Percentiles rank a stretch among this genome's conserved stretches.
Evolutionary conservation across 179 eudicot genomes (phyloP).

Genomic region (Amaranthus tricolor): DNA sequence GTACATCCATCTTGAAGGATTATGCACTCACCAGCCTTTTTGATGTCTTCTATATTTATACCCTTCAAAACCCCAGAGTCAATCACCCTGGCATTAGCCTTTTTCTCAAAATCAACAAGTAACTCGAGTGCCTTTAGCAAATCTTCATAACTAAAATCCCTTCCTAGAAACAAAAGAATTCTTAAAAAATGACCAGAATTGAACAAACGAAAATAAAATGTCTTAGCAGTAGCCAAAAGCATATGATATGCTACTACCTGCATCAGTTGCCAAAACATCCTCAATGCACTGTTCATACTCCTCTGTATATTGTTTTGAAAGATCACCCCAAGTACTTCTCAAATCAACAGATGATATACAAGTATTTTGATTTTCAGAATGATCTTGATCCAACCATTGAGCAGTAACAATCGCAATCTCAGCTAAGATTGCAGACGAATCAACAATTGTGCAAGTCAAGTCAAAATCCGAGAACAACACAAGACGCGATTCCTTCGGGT

Average conservation of each 20-base stretch:
- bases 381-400: slow-evolving; percentile 62
- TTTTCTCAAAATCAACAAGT: slow-evolving; percentile 79
- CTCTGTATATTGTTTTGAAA: slow-evolving; percentile 77
- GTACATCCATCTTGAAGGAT: slow-evolving; percentile 83
- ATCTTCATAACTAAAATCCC: slow-evolving; percentile 49
- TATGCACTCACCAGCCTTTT: slow-evolving; percentile 77
- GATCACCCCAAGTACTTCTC: slow-evolving; percentile 68
- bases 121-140: slow-evolving; percentile 60
- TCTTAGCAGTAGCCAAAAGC: not conserved
- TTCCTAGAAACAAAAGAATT: slow-evolving; percentile 42
- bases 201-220: slow-evolving; percentile 1
- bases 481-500: slow-evolving; percentile 41
- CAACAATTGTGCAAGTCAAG: slow-evolving; percentile 95
- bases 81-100: slow-evolving; percentile 74
- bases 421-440: slow-evolving; percentile 89
- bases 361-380: slow-evolving; percentile 49
- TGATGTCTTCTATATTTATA: slow-evolving; percentile 71
- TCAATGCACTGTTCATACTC: slow-evolving; percentile 85
- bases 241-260: slow-evolving; percentile 39
- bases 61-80: slow-evolving; percentile 90
- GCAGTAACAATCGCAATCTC: slow-evolving; percentile 87
- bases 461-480: slow-evolving; percentile 87
- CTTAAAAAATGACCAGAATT: not conserved
- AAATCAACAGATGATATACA: slow-evolving; percentile 66
- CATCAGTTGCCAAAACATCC: slow-evolving; percentile 40